Evolutionary conservation across 305 asterid species (phyloP).

Genomic region (Solanum hybrid): DNA sequence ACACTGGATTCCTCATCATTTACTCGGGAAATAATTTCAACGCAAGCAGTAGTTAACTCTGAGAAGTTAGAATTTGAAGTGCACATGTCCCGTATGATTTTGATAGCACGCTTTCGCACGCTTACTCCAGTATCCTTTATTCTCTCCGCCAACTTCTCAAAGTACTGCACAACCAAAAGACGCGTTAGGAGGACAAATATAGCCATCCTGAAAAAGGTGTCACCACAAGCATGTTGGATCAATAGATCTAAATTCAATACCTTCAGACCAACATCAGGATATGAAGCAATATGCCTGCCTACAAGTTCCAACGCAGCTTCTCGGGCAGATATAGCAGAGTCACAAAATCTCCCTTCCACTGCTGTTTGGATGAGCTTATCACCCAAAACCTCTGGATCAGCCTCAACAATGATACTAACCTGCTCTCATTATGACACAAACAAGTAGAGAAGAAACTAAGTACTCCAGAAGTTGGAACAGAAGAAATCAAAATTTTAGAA

Average conservation of each 20-base stretch:
- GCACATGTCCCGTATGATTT: constrained; percentile 92
- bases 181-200: constrained; percentile 19
- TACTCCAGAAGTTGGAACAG: constrained; percentile 8
- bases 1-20: constrained; percentile 96
- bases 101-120: constrained; percentile 97
- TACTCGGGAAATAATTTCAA: constrained; percentile 84
- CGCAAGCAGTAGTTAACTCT: constrained; percentile 67
- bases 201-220: constrained; percentile 7
- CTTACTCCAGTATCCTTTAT: constrained; percentile 98
- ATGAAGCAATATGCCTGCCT: constrained; percentile 98
- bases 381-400: constrained; percentile 97
- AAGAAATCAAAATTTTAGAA: constrained; percentile 12
- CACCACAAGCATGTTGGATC: constrained; percentile 6
- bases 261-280: constrained; percentile 98
- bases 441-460: constrained; percentile 14
- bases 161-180: constrained; percentile 50
- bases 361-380: constrained; percentile 85
- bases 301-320: constrained; percentile 99
- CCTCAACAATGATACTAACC: constrained; percentile 98
- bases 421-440: constrained; percentile 27
- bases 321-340: constrained; percentile 91
- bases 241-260: constrained; percentile 34
- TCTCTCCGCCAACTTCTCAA: constrained; percentile 98
- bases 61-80: constrained; percentile 64
- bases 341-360: constrained; percentile 98